phyloP scores from a whole-genome alignment of 805 yeast species.

The Priceomyces fermenticarens region DNA sequence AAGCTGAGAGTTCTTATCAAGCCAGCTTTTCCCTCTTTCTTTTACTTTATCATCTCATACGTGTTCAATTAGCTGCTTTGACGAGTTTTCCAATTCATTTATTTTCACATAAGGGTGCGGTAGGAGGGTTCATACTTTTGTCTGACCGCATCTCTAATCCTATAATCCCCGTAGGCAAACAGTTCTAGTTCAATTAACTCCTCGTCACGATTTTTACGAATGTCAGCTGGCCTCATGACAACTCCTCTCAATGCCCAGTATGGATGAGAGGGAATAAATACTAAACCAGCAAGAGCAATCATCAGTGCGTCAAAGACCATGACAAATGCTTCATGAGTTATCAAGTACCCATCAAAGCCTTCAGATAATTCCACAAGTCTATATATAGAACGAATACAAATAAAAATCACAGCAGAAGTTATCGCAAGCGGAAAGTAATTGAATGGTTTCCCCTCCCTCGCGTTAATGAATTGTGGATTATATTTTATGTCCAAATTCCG shows the following conservation, averaged over 20 bases:
- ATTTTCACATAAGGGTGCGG: no score
- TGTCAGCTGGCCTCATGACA: no score
- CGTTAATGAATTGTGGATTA: constrained; percentile 20
- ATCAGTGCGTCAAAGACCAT: constrained; percentile 38
- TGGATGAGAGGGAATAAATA: constrained; percentile 40
- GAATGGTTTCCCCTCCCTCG: constrained; percentile 24
- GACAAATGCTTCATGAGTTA: constrained; percentile 32
- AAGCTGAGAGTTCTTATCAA: no score
- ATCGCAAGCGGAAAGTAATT: constrained; percentile 33
- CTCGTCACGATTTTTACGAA: no score
- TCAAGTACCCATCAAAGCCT: constrained; percentile 36
- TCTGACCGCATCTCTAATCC: no score
- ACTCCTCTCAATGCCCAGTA: constrained; percentile 30
- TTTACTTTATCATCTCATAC: no score
- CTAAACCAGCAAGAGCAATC: constrained; percentile 34
- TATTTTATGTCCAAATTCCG: constrained; percentile 25
- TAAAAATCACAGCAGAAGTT: constrained; percentile 26
- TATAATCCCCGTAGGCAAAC: no score
- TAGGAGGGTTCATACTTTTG: no score
- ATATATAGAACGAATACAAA: constrained; percentile 36
- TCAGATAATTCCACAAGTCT: constrained; percentile 39
- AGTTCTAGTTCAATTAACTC: no score
- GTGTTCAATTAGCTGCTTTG: no score
- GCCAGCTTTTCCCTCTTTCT: no score
- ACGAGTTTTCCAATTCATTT: no score